Conservation (phyloP, 2,329 filamentous ascomycete genomes). For the Fusarium lateritium region DNA sequence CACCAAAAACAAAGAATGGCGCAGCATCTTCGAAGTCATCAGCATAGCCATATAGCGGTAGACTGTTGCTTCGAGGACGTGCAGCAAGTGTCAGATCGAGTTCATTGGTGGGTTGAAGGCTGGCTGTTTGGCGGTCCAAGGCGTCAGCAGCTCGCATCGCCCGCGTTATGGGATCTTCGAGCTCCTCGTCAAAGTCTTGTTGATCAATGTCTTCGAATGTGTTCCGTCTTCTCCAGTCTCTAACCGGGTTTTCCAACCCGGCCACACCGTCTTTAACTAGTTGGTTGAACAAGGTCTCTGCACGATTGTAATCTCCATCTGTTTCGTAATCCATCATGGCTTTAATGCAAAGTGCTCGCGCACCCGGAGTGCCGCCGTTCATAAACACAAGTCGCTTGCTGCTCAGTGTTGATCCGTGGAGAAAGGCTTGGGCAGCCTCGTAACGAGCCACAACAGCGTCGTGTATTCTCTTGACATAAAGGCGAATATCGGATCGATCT, state of each 20-base stretch:
- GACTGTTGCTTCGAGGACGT: conserved; percentile 64
- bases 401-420: conserved; percentile 61
- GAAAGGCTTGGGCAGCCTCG: conserved; percentile 65
- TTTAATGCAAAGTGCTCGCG: conserved; percentile 68
- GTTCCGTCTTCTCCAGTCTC: conserved; percentile 40
- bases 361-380: conserved; percentile 70
- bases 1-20: conserved; percentile 65
- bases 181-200: conserved; percentile 34
- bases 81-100: conserved; percentile 61
- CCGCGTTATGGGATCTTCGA: conserved; percentile 65
- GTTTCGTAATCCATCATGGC: conserved; percentile 68
- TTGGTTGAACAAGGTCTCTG: conserved; percentile 66
- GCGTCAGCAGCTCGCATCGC: conserved; percentile 73
- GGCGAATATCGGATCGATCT: conserved; percentile 51
- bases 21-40: conserved; percentile 61
- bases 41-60: conserved; percentile 63
- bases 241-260: conserved; percentile 52
- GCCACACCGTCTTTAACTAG: conserved; percentile 66
- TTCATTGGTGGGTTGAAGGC: conserved; percentile 65
- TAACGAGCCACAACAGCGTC: conserved; percentile 63
- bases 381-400: conserved; percentile 72
- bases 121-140: conserved; percentile 69
- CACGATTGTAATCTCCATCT: conserved; percentile 63
- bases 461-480: conserved; percentile 66
- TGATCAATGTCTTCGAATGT: conserved; percentile 41